Conservation (phyloP, 305 asterid genomes). For the Fraxinus dipetala region DNA sequence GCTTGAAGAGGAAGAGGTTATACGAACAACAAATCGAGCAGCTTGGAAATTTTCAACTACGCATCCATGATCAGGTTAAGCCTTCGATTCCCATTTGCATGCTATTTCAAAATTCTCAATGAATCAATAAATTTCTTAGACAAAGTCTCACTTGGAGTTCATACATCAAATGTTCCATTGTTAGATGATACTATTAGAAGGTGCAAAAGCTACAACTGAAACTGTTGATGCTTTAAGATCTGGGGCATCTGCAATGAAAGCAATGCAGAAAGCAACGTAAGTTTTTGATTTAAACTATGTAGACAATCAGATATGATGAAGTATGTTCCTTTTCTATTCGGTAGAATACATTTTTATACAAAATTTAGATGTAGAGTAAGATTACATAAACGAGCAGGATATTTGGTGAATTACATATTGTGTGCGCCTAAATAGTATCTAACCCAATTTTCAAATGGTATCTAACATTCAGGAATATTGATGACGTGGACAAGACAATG, state of each 20-base stretch:
- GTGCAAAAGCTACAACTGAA: slow-evolving; percentile 71
- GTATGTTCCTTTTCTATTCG: not conserved
- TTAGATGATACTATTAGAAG: slow-evolving; percentile 64
- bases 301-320: not conserved
- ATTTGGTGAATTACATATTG: not conserved
- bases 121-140: not conserved
- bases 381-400: not conserved
- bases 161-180: slow-evolving; percentile 1
- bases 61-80: slow-evolving; percentile 60
- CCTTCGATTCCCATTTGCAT: not conserved
- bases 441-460: not conserved
- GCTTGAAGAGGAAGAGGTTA: slow-evolving; percentile 57
- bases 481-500: slow-evolving; percentile 79
- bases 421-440: not conserved
- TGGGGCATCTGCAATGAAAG: slow-evolving; percentile 68
- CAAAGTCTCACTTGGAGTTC: slow-evolving; percentile 4
- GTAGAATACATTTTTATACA: not conserved
- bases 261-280: slow-evolving; percentile 69
- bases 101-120: not conserved
- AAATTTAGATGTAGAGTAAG: not conserved
- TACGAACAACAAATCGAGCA: slow-evolving; percentile 61
- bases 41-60: slow-evolving; percentile 61
- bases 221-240: slow-evolving; percentile 63
- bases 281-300: slow-evolving; percentile 21
- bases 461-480: slow-evolving; percentile 43